Base-by-base conservation (phyloP, 1,284 basidiomycete species). In the Fomes fomentarius region DNA sequence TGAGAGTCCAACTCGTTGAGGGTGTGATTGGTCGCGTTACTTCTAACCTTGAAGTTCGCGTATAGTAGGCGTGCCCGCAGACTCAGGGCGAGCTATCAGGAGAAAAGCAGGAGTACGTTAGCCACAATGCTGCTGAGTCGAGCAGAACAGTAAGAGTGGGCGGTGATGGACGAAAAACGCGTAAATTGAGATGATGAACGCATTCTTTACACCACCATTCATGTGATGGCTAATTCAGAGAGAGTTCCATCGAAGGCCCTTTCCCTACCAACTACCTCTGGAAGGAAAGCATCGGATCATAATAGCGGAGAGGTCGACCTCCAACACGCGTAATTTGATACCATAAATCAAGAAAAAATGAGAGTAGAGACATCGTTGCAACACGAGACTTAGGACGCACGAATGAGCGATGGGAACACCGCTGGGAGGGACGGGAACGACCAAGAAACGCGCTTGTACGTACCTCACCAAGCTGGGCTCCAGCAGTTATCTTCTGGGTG, bases 31-130 rank as follows among this genome's bases (percentile, higher is more conserved):
- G 84, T 74, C 48, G 89, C 72, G 66, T 90, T 88, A 67, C 89
- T 81, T 25, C 78, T 79, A 7, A 89, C 88, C 74, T 92, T 92
- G 79, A 85, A 91, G 2, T 85, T 85, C 30, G 90, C 89, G 70
- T 91, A 89, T 1, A 87, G 81, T 45, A 92, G 81, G 58, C 89
- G 84, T 62, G 88, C 80, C 60, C 90, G 84, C 49, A 91, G 78
- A 52, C 81, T 84, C 68, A 87, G 86, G 65, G 89, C 89, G 38
- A 92, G 82, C 89, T 92, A 66, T 50, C 63, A 53, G 56, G 54
- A 38, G 48, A 49, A 71, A 59, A 69, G 72, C 67, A 75, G 76
- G 73, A 74, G 73, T 69, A 37, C 4, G 33, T 47, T 37, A 47
- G 45, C 45, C 33, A 37, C 8, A 19, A 11, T 7, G 15, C 28